Percentiles rank a stretch among this genome's conserved stretches.
Evolutionary conservation across 129 eudicot genomes (phyloP).

Genomic region (Flaveria robusta): DNA sequence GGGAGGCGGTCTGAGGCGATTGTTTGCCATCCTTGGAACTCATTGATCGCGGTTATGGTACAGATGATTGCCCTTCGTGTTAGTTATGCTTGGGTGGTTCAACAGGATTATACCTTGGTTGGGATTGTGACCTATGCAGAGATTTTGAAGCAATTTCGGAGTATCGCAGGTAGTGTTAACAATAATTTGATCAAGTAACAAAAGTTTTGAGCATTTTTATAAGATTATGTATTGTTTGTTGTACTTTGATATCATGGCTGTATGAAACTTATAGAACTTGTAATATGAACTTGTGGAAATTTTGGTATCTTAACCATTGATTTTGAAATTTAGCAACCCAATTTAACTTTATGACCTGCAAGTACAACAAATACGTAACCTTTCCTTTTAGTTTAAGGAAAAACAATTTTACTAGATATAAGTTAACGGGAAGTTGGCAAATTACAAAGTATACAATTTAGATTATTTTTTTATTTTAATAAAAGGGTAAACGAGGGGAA

Average conservation of each 20-base stretch:
- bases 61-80: conserved; percentile 85
- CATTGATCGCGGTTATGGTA: conserved; percentile 87
- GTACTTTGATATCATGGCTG: not conserved
- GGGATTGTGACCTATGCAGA: conserved; percentile 75
- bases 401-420: too few species aligned
- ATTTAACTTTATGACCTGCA: not conserved
- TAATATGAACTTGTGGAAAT: conserved; percentile 10
- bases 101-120: conserved; percentile 61
- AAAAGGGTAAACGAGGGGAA: too few species aligned
- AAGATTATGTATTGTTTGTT: conserved; percentile 25
- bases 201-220: conserved; percentile 5
- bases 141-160: conserved; percentile 64
- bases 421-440: too few species aligned
- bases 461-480: too few species aligned
- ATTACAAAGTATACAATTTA: too few species aligned
- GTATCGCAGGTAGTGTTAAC: conserved; percentile 29
- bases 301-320: conserved; percentile 9
- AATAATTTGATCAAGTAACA: not conserved
- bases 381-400: too few species aligned
- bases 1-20: conserved; percentile 66
- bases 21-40: conserved; percentile 73
- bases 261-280: conserved; percentile 11
- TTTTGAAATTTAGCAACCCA: not conserved
- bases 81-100: conserved; percentile 78
- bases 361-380: too few species aligned